Percentiles rank a stretch among this genome's conserved stretches.
Evolutionary conservation across 352 stramenopile species (phyloP).

Genomic region (Phytophthora sp.): DNA sequence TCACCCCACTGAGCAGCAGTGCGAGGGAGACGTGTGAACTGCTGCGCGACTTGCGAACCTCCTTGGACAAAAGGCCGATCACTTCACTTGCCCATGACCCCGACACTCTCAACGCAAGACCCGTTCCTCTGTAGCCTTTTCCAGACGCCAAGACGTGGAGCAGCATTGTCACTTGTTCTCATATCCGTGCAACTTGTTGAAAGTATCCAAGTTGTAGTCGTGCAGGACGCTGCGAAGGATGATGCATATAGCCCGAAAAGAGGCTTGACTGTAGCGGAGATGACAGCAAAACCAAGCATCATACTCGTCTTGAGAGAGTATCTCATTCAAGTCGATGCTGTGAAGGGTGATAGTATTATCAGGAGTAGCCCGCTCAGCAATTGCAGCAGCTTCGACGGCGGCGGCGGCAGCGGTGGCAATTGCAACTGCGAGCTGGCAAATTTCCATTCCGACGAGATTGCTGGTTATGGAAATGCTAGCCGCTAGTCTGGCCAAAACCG

Average conservation of each 20-base stretch:
- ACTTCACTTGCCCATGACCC: neutral
- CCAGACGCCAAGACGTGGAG: constrained; percentile 1
- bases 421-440: neutral
- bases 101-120: neutral
- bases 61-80: constrained; percentile 1
- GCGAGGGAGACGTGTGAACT: too few relatives aligned
- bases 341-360: constrained; percentile 3
- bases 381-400: neutral
- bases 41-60: neutral
- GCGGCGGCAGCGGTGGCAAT: neutral
- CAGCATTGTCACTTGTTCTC: constrained; percentile 7
- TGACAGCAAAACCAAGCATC: constrained; percentile 3
- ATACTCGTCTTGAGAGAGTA: constrained; percentile 5
- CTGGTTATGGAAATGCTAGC: neutral
- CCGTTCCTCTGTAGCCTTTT: neutral
- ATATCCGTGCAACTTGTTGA: constrained; percentile 5
- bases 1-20: constrained; percentile 3
- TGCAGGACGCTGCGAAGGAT: constrained; percentile 2
- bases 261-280: constrained; percentile 3
- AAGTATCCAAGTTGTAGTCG: neutral
- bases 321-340: constrained; percentile 1
- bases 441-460: neutral
- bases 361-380: neutral
- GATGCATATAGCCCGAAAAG: constrained; percentile 2
- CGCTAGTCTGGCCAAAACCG: constrained; percentile 6